phyloP scores from a whole-genome alignment of 768 basidiomycete genomes.

The Candolleomyces efflorescens region DNA sequence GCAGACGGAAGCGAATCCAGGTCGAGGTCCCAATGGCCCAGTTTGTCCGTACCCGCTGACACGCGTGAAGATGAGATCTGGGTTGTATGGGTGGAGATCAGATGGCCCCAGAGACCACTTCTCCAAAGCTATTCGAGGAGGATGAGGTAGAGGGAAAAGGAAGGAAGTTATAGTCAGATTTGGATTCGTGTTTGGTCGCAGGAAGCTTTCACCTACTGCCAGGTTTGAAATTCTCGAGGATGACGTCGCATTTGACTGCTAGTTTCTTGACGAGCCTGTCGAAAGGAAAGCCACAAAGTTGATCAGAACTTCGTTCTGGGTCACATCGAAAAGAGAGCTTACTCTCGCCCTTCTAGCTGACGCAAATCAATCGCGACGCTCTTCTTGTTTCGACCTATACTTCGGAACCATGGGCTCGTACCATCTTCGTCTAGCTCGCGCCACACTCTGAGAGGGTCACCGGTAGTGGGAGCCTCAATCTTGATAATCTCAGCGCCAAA shows the following conservation, averaged over 20 bases:
- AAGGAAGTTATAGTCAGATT: background rate
- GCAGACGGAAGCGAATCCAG: slow-evolving; percentile 72
- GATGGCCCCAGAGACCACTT: slow-evolving; percentile 63
- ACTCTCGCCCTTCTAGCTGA: slow-evolving; percentile 30
- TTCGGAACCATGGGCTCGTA: slow-evolving; percentile 71
- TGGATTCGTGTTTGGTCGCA: background rate
- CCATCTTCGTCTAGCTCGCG: slow-evolving; percentile 68
- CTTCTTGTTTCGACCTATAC: slow-evolving; percentile 70
- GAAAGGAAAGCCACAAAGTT: slow-evolving; percentile 1
- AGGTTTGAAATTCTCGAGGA: slow-evolving; percentile 72
- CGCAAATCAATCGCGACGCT: slow-evolving; percentile 65
- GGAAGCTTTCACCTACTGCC: slow-evolving; percentile 46
- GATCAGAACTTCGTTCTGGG: no score
- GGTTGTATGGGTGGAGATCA: slow-evolving; percentile 66
- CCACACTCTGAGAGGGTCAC: slow-evolving; percentile 69
- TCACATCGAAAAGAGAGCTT: slow-evolving; percentile 8
- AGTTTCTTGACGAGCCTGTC: slow-evolving; percentile 56
- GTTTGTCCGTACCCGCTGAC: slow-evolving; percentile 76
- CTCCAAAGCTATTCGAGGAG: slow-evolving; percentile 47
- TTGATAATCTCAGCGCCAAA: slow-evolving; percentile 75
- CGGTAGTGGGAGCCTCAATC: slow-evolving; percentile 56
- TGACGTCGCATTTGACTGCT: slow-evolving; percentile 59
- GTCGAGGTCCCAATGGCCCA: slow-evolving; percentile 66
- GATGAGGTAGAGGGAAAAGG: background rate
- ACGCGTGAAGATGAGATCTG: slow-evolving; percentile 87